Conservation (phyloP, 495 filamentous ascomycete species). For the Xylaria bambusicola region DNA sequence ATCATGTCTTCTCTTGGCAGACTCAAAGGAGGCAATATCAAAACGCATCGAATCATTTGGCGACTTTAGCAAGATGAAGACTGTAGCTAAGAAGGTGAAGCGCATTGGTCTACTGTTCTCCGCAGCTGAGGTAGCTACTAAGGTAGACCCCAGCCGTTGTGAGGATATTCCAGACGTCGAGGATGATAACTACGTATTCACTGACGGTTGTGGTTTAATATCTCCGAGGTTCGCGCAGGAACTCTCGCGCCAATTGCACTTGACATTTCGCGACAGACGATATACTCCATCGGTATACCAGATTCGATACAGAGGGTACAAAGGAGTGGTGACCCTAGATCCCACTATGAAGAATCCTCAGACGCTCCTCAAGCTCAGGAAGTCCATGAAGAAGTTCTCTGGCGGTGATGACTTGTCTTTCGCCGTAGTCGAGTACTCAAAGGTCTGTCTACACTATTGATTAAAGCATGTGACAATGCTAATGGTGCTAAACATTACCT, state of each 20-base stretch:
- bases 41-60: constrained; percentile 44
- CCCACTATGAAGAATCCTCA: constrained; percentile 34
- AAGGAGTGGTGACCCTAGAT: constrained; percentile 52
- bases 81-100: constrained; percentile 53
- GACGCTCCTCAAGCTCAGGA: constrained; percentile 44
- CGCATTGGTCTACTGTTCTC: constrained; percentile 55
- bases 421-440: constrained; percentile 51
- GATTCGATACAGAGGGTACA: constrained; percentile 54
- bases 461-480: not conserved
- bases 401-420: constrained; percentile 47
- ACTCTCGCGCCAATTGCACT: constrained; percentile 37
- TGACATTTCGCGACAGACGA: constrained; percentile 42
- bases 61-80: constrained; percentile 54
- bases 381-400: constrained; percentile 56
- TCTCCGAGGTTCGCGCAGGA: constrained; percentile 38
- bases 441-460: constrained; percentile 27
- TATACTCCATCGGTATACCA: constrained; percentile 55
- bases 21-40: constrained; percentile 38
- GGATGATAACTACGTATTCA: constrained; percentile 47
- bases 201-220: constrained; percentile 54
- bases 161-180: constrained; percentile 53
- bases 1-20: constrained; percentile 49
- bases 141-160: constrained; percentile 39
- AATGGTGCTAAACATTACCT: not conserved
- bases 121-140: constrained; percentile 38